Percentiles rank a stretch among this genome's conserved stretches.
These are phyloP conservation scores for Cystobasidium slooffiae DNA, from an alignment of 1,284 basidiomycete genomes.

Conservation along the genomic window DNA sequence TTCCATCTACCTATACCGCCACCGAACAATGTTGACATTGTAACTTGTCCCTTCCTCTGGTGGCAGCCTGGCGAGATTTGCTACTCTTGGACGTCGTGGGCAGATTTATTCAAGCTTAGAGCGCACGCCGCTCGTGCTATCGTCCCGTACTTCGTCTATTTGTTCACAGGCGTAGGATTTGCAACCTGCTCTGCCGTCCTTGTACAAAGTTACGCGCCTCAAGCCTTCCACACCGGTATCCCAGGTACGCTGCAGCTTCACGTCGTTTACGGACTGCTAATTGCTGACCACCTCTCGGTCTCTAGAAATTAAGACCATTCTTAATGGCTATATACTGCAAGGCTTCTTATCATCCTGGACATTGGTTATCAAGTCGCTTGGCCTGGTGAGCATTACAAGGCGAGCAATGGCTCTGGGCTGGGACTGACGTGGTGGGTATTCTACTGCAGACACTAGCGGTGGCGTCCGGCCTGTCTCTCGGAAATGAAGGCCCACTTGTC, in stretches of 20 bases:
- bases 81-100: conserved; percentile 68
- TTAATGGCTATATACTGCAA: conserved; percentile 96
- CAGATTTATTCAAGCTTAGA: conserved; percentile 40
- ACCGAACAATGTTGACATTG: conserved; percentile 9
- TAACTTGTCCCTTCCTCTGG: not conserved
- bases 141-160: conserved; percentile 71
- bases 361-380: conserved; percentile 85
- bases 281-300: conserved; percentile 73
- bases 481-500: conserved; percentile 93
- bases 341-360: conserved; percentile 70
- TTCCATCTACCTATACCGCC: not conserved
- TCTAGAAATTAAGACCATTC: conserved; percentile 88
- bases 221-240: conserved; percentile 44
- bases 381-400: conserved; percentile 69
- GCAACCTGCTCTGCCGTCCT: conserved; percentile 75
- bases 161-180: conserved; percentile 73
- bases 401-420: not conserved
- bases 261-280: conserved; percentile 71
- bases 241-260: conserved; percentile 11
- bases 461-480: conserved; percentile 42
- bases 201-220: conserved; percentile 50
- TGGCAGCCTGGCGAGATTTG: conserved; percentile 70
- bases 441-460: conserved; percentile 44
- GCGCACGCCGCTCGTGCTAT: conserved; percentile 38
- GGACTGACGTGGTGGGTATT: not conserved